These are phyloP conservation scores for Hanseniaspora clermontiae DNA, from an alignment of 805 yeast genomes.

Conservation along the genomic window DNA sequence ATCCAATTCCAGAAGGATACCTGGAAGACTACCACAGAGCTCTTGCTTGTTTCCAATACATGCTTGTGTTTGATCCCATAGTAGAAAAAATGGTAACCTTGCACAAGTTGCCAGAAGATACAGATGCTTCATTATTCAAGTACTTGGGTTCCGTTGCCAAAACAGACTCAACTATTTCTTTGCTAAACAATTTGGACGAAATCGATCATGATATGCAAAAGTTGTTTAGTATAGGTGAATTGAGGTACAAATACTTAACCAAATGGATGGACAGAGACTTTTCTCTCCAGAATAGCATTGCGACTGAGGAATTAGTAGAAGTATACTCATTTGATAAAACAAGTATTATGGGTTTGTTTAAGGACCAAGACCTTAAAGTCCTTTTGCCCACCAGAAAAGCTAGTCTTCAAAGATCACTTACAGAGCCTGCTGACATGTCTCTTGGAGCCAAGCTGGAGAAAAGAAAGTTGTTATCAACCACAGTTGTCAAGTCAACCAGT, in stretches of 20 bases:
- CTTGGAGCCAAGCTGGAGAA: neutral
- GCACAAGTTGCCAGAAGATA: slow-evolving; percentile 39
- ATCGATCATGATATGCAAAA: slow-evolving; percentile 38
- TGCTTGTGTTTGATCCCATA: slow-evolving; percentile 70
- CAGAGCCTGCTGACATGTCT: neutral
- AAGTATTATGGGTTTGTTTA: neutral
- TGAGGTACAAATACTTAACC: neutral
- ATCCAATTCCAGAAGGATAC: slow-evolving; percentile 43
- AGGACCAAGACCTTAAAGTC: neutral
- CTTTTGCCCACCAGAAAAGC: neutral
- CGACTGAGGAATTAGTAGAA: neutral
- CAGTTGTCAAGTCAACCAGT: neutral
- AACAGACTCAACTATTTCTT: slow-evolving; percentile 1
- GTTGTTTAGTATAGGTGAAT: slow-evolving; percentile 48
- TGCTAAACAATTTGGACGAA: slow-evolving; percentile 24
- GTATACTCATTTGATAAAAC: neutral
- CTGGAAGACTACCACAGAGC: slow-evolving; percentile 53
- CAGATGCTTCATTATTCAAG: slow-evolving; percentile 21
- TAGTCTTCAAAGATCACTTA: neutral
- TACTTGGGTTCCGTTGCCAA: slow-evolving; percentile 31
- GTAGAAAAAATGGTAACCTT: slow-evolving; percentile 40
- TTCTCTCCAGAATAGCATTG: neutral
- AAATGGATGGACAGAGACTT: slow-evolving; percentile 3
- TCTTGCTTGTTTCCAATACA: slow-evolving; percentile 65
- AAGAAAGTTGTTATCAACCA: neutral